Evolutionary conservation across 2,329 filamentous ascomycete species (phyloP).

Genomic region (Penicillium sp.): DNA sequence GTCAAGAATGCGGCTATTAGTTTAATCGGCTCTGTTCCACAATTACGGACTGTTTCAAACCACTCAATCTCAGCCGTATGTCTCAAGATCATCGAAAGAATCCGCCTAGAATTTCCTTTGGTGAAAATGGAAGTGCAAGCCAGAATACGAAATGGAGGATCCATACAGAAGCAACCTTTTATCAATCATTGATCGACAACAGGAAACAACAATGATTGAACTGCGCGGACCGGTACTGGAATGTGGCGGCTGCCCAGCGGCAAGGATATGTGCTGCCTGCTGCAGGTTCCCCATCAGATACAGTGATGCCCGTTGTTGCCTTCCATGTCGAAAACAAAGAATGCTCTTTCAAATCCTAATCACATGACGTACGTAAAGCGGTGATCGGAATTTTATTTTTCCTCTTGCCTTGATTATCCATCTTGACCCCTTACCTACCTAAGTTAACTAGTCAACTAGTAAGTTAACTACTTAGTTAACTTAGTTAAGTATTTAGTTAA

Average conservation of each 20-base stretch:
- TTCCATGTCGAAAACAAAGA: too few species aligned
- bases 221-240: slow-evolving; percentile 2
- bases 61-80: not conserved
- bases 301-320: too few species aligned
- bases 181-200: slow-evolving; percentile 1
- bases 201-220: not conserved
- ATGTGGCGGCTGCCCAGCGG: not conserved
- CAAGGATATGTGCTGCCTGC: too few species aligned
- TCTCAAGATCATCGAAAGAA: not conserved
- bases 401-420: too few species aligned
- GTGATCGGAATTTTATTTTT: too few species aligned
- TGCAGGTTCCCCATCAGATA: too few species aligned
- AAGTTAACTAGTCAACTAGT: too few species aligned
- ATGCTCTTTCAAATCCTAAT: too few species aligned
- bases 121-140: not conserved
- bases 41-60: not conserved
- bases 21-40: not conserved
- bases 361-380: too few species aligned
- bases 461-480: too few species aligned
- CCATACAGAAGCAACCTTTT: not conserved
- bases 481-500: too few species aligned
- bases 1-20: not conserved
- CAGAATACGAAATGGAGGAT: not conserved
- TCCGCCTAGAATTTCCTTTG: not conserved
- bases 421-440: too few species aligned